Percentiles rank a stretch among this genome's conserved stretches.
phyloP scores from a whole-genome alignment of 164 flowering plant genomes.

The Tinospora cordifolia region DNA sequence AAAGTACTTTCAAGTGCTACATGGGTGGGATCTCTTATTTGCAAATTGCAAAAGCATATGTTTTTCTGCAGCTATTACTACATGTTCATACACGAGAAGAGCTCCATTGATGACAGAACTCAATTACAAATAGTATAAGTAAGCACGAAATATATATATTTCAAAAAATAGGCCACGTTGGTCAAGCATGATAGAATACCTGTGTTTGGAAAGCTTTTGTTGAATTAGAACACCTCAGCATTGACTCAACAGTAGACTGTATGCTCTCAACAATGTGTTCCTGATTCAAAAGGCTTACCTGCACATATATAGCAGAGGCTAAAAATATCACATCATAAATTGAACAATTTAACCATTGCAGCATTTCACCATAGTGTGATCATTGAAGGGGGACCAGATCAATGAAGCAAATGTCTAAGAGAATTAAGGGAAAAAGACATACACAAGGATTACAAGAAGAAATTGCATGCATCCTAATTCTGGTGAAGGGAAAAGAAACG shows the following conservation, averaged over 20 bases:
- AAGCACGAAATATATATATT: neutral
- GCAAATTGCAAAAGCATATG: too few relatives aligned
- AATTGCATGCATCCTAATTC: too few relatives aligned
- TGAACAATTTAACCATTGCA: neutral
- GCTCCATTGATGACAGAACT: too few relatives aligned
- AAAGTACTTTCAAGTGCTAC: too few relatives aligned
- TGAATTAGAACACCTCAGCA: conserved; percentile 65
- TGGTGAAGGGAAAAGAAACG: too few relatives aligned
- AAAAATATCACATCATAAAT: neutral
- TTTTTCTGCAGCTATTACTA: too few relatives aligned
- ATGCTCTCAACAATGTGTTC: conserved; percentile 80
- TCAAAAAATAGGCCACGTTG: neutral
- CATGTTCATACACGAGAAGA: too few relatives aligned
- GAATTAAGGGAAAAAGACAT: neutral
- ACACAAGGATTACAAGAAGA: too few relatives aligned
- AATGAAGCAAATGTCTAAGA: neutral
- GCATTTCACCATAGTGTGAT: neutral
- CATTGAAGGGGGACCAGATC: neutral
- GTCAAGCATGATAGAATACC: conserved; percentile 30
- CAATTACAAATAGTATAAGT: neutral
- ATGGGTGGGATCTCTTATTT: too few relatives aligned
- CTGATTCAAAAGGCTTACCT: conserved; percentile 96
- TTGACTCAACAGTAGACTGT: conserved; percentile 65
- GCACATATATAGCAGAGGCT: conserved; percentile 20
- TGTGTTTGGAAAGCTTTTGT: conserved; percentile 63